A percentile compares a stretch with the other conserved stretches of the same genome.
phyloP scores from a whole-genome alignment of 78 protist species.

The Cavenderia fasciculata region DNA sequence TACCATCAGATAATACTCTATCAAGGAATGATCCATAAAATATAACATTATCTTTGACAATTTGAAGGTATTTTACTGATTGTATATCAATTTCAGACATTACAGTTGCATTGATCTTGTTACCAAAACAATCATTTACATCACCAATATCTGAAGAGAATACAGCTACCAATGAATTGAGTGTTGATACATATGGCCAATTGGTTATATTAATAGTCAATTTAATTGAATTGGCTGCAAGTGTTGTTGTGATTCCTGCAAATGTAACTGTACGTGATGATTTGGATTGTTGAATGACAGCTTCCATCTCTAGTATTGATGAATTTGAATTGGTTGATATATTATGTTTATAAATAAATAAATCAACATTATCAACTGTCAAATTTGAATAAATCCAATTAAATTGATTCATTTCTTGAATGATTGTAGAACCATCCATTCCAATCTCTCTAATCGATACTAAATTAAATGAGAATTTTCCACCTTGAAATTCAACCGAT shows the following conservation, averaged over 20 bases:
- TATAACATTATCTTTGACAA: not conserved
- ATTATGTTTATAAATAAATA: no score
- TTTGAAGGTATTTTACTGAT: not conserved
- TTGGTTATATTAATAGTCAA: not conserved
- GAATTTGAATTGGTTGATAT: no score
- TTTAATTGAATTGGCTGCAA: not conserved
- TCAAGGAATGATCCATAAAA: not conserved
- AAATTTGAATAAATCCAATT: no score
- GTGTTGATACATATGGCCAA: not conserved
- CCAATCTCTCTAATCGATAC: slow-evolving; percentile 3
- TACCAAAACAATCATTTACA: not conserved
- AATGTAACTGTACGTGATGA: not conserved
- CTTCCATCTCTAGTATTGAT: no score
- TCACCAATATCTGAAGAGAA: not conserved
- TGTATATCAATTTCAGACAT: not conserved
- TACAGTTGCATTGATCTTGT: no score
- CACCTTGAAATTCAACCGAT: no score
- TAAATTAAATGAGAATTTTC: slow-evolving; percentile 9
- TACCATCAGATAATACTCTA: not conserved
- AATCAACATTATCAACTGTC: no score
- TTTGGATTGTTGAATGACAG: no score
- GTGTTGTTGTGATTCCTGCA: not conserved
- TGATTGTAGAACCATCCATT: not conserved
- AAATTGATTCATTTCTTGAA: not conserved
- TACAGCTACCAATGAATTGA: not conserved